Base-by-base conservation (phyloP, 2,329 filamentous ascomycete genomes). In the Onygena corvina region DNA sequence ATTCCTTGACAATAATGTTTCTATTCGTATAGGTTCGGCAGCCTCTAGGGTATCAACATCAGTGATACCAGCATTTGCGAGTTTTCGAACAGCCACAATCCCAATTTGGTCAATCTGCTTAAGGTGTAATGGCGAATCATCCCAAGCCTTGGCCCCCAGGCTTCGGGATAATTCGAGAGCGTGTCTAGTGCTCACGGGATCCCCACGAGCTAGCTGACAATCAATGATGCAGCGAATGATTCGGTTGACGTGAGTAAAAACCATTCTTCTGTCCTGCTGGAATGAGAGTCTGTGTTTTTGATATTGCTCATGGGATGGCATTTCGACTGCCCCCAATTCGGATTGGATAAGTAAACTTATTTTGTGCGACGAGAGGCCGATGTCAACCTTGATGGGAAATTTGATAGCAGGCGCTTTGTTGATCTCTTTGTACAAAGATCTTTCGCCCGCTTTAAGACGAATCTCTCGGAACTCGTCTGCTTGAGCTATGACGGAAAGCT, bases 21-120 rank as follows among this genome's bases (percentile, higher is more conserved):
- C 90, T 47, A 98, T 86, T 21, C 79, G 76, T 48, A 80, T 76
- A 21, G 82, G 72, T 30, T 90, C 82, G 11, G 79, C 73, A 4
- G 64, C 67, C 12, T 81, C 77, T 9, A 98, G 70, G n/a, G 78
- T 76, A 35, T 83, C 76, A 4, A 96, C 79, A 3, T 72, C 84
- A 23, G 71, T 78, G 48, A 96, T 76, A 0, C 81, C 80, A n/a
- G 79, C 80, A 33, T 76, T 74, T 2, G 79, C 76, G 36, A 96
- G 74, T 61, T 84, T 92, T 31, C 83, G 76, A 54, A 86, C 80
- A n/a, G 78, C 76, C 1, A 81, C 85, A 3, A 79, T 71, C 0
- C 92, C 92, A 53, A 96, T 77, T 2, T 80, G 77, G 0, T 85
- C 79, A 1, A 98, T 75, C 62, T 96, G 90, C 52, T 84, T 83